phyloP scores from a whole-genome alignment of 371 early-diverging fungal genomes.

The Synchytrium microbalum region DNA sequence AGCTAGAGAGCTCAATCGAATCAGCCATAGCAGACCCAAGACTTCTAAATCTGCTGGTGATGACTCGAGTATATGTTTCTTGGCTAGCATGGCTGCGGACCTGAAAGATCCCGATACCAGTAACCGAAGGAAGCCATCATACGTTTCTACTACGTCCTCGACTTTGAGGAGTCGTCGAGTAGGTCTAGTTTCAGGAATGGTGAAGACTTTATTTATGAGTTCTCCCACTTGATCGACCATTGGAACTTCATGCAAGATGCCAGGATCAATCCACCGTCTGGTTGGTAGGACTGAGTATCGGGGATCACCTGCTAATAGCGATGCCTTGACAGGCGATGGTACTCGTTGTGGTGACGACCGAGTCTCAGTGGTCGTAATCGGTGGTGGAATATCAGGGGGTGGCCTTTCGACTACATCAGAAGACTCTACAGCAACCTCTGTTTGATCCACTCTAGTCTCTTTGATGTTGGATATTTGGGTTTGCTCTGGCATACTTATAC shows the following conservation, averaged over 20 bases:
- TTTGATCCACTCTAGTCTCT: neutral
- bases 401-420: neutral
- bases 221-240: slow-evolving; percentile 21
- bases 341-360: neutral
- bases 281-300: slow-evolving; percentile 20
- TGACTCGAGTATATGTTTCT: slow-evolving; percentile 16
- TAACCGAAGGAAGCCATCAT: slow-evolving; percentile 1
- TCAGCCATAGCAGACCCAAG: slow-evolving; percentile 26
- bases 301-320: neutral
- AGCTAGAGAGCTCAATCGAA: slow-evolving; percentile 24
- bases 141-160: slow-evolving; percentile 12
- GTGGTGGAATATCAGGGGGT: neutral
- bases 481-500: too few relatives aligned
- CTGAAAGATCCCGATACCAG: slow-evolving; percentile 6
- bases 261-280: slow-evolving; percentile 23
- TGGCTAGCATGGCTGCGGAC: slow-evolving; percentile 17
- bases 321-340: neutral
- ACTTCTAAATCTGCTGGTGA: slow-evolving; percentile 21
- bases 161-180: slow-evolving; percentile 9
- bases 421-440: neutral
- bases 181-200: slow-evolving; percentile 8
- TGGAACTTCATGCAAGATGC: slow-evolving; percentile 24
- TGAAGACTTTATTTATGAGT: slow-evolving; percentile 18
- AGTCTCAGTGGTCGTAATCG: neutral
- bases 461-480: neutral